Base-by-base conservation (phyloP, 2,329 filamentous ascomycete genomes). In the Trichophyton rubrum region DNA sequence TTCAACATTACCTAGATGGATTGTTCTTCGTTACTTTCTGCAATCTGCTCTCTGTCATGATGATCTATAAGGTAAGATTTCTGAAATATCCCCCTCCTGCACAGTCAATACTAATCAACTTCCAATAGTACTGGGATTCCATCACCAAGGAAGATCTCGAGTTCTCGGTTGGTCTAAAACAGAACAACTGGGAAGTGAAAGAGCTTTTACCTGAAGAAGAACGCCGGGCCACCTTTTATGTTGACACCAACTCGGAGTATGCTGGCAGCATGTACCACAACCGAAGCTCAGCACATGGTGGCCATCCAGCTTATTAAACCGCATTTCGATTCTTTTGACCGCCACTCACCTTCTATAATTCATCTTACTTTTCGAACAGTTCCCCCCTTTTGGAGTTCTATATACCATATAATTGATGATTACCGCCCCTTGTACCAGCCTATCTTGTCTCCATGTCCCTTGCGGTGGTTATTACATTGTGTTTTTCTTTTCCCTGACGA, bases 151-250 rank as follows among this genome's bases (percentile, higher is more conserved):
- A 99, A 76, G 93, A 99, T 73, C 86, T 99, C 66, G 93, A 99
- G 73, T 99, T 99, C 75, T 96, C 90, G 2, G 93, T 99, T 57
- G 92, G 92, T 65, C 90, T 90, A 62, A 89, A 92, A 73, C 88
- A 89, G 76, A 95, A 96, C 77, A 96, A 93, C 73, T 99, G 93
- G 93, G 93, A 99, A 72, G 88, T 97, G 71, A 97, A 97, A 78
- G 92, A 97, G 64, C 80, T 89, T 9, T 80, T 93, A 17, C 83
- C 86, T 51, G 89, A 93, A 65, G 89, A 93, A 61, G 88, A 92
- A 62, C 85, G 87, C 62, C 83, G 88, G 62, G 79, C 79, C 22
- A 90, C 88, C 1, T 75, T 87, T 53, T 93, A 91, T 73, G 78
- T 81, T 53, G 87, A 90, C 61, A 72, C 68, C 47, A 71, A 71